These are phyloP conservation scores for Diversispora epigaea DNA, from an alignment of 192 early-diverging fungal genomes.

Conservation along the genomic window DNA sequence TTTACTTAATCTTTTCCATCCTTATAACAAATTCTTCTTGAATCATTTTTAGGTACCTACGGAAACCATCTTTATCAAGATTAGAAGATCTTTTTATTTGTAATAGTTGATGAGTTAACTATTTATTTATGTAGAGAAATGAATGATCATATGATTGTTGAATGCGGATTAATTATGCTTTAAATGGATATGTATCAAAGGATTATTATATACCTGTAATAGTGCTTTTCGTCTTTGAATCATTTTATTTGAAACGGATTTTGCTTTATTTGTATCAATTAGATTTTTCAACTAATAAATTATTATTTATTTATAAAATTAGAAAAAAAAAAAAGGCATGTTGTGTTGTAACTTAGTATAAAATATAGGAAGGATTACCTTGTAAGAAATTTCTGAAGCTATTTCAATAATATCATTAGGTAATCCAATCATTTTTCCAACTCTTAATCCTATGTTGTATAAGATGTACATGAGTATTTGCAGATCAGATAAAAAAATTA, in stretches of 20 bases:
- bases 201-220: constrained; percentile 10
- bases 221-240: constrained; percentile 5
- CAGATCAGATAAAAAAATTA: neutral
- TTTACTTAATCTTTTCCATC: constrained; percentile 21
- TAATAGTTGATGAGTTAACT: constrained; percentile 22
- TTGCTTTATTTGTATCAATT: constrained; percentile 25
- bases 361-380: no score
- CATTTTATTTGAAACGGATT: constrained; percentile 35
- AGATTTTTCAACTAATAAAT: constrained; percentile 21
- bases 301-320: no score
- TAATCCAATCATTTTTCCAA: constrained; percentile 44
- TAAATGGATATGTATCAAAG: neutral
- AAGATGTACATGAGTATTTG: neutral
- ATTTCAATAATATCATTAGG: constrained; percentile 34
- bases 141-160: neutral
- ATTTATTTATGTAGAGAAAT: neutral
- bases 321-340: no score
- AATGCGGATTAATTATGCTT: neutral
- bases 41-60: constrained; percentile 38
- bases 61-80: constrained; percentile 29
- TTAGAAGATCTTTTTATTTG: constrained; percentile 28
- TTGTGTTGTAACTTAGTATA: no score
- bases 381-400: constrained; percentile 39
- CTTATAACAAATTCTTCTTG: constrained; percentile 39
- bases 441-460: constrained; percentile 39